Conservation (phyloP, 805 yeast species). For the Starmerella geochares region DNA sequence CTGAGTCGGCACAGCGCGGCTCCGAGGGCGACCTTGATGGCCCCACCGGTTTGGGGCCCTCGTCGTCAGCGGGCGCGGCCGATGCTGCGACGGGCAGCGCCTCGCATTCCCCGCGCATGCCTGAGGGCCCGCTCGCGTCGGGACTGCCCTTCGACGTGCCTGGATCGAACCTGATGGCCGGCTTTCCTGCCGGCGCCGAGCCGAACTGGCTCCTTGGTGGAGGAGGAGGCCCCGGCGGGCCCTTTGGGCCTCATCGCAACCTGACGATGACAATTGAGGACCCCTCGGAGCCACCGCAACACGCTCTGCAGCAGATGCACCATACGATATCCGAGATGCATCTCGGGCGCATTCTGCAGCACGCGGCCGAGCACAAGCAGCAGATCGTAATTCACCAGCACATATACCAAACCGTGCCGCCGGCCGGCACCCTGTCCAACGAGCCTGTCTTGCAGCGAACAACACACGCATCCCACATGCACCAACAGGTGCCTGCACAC, state of each 20-base stretch:
- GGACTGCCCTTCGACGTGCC: constrained; percentile 17
- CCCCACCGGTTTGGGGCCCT: not conserved
- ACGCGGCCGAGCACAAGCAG: constrained; percentile 25
- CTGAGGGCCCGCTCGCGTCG: not conserved
- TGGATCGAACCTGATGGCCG: constrained; percentile 15
- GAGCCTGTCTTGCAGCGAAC: not conserved
- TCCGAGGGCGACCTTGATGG: not conserved
- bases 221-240: constrained; percentile 6
- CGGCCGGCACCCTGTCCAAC: not conserved
- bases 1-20: not conserved
- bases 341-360: constrained; percentile 25
- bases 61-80: not conserved
- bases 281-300: constrained; percentile 1
- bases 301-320: constrained; percentile 20
- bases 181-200: constrained; percentile 24
- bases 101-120: not conserved
- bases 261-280: constrained; percentile 21
- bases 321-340: constrained; percentile 23
- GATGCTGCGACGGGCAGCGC: not conserved
- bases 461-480: not conserved
- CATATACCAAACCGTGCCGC: constrained; percentile 35
- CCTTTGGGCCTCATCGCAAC: constrained; percentile 11
- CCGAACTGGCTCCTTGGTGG: constrained; percentile 17
- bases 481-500: constrained; percentile 8
- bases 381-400: constrained; percentile 69